phyloP scores from a whole-genome alignment of 352 stramenopile species.

The Thraustochytrium striatum region DNA sequence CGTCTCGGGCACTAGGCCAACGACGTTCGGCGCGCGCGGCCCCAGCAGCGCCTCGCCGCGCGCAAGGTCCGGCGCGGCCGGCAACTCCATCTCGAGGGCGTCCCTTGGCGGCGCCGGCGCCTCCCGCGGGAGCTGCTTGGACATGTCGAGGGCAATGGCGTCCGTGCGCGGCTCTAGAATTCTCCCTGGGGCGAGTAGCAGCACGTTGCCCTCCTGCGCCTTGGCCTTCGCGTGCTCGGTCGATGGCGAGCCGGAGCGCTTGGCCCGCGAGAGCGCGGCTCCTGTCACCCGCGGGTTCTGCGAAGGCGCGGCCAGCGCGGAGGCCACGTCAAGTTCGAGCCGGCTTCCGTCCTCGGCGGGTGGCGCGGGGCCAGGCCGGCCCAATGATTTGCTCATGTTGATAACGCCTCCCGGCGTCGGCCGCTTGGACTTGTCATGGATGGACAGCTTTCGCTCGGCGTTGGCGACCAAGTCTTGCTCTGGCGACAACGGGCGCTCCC shows the following conservation, averaged over 20 bases:
- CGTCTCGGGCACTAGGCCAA: background rate
- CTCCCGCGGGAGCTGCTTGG: background rate
- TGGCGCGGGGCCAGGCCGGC: background rate
- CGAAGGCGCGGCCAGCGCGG: background rate
- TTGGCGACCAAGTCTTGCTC: background rate
- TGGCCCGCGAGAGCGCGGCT: background rate
- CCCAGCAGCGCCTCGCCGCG: background rate
- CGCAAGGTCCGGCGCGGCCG: background rate
- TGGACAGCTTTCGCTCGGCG: background rate
- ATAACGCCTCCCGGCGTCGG: background rate
- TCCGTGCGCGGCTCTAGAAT: background rate
- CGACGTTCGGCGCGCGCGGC: background rate
- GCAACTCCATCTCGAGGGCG: background rate
- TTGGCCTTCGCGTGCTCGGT: background rate
- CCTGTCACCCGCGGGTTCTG: background rate
- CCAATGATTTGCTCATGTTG: background rate
- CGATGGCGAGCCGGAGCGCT: background rate
- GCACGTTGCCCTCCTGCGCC: background rate
- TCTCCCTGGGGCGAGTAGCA: no score
- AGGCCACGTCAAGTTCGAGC: background rate
- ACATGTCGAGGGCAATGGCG: background rate
- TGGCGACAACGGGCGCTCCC: background rate
- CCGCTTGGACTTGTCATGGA: background rate
- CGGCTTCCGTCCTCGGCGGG: background rate
- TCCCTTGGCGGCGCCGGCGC: background rate